Conservation (phyloP, 139 green algal genomes). For the Chlorella sp. region DNA sequence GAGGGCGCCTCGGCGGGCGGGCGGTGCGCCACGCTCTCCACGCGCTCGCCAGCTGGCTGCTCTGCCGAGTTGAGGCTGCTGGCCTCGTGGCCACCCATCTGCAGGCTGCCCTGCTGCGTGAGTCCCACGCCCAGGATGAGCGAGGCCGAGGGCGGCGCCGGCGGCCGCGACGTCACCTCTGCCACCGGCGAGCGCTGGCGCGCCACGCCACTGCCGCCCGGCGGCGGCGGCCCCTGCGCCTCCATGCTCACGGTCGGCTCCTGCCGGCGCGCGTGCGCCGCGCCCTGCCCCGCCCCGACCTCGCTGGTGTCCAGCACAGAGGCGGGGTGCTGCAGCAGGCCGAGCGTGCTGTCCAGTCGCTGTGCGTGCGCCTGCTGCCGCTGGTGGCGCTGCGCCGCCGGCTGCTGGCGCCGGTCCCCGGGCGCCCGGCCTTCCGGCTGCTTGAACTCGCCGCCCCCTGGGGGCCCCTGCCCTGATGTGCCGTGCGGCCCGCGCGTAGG, state of each 20-base stretch:
- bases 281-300: conserved; percentile 10
- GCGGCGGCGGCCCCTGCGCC: neutral
- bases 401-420: neutral
- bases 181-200: neutral
- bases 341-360: conserved; percentile 21
- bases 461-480: no score
- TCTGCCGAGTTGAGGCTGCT: conserved; percentile 31
- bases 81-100: conserved; percentile 9
- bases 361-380: neutral
- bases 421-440: neutral
- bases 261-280: neutral
- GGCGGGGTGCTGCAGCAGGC: conserved; percentile 1
- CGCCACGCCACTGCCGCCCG: neutral
- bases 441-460: conserved; percentile 17
- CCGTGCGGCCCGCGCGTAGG: no score
- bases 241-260: conserved; percentile 13
- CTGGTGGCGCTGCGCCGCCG: neutral
- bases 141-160: conserved; percentile 15
- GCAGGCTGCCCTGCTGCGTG: conserved; percentile 20
- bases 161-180: conserved; percentile 15
- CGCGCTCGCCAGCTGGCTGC: conserved; percentile 11
- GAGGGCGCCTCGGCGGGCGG: conserved; percentile 14
- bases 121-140: neutral
- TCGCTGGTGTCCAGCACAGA: conserved; percentile 7
- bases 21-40: conserved; percentile 24